phyloP scores from a whole-genome alignment of 768 basidiomycete species.

The Tephrocybe sp. region DNA sequence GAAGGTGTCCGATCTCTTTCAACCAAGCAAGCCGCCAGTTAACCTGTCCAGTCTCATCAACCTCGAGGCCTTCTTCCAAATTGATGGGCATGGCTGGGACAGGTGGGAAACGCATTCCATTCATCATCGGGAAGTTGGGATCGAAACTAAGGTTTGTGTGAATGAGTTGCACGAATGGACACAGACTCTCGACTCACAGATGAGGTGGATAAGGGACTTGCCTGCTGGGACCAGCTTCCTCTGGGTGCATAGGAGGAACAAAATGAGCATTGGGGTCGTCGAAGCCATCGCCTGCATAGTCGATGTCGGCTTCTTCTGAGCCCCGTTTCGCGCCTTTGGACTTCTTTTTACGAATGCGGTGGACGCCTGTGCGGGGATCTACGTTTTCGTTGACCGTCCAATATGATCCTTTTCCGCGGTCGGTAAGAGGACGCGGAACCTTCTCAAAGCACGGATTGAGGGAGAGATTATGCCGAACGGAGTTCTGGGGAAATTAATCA shows the following conservation, averaged over 20 bases:
- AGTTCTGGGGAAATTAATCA: conserved; percentile 54
- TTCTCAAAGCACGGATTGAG: conserved; percentile 91
- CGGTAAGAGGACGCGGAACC: conserved; percentile 86
- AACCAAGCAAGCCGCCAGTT: conserved; percentile 80
- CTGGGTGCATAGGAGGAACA: conserved; percentile 54
- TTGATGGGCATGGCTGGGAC: conserved; percentile 55
- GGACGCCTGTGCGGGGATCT: conserved; percentile 85
- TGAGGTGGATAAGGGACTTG: conserved; percentile 58
- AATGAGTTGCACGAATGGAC: not conserved
- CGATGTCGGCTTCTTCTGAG: conserved; percentile 61
- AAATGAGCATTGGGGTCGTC: conserved; percentile 57
- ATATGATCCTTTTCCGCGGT: conserved; percentile 87
- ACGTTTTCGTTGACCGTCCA: conserved; percentile 93
- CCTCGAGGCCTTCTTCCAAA: conserved; percentile 62
- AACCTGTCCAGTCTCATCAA: conserved; percentile 77
- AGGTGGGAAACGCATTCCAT: conserved; percentile 63
- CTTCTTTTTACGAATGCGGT: conserved; percentile 87
- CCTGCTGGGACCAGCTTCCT: conserved; percentile 60
- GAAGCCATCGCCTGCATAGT: conserved; percentile 59
- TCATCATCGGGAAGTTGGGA: conserved; percentile 68
- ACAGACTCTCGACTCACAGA: conserved; percentile 40
- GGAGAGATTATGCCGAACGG: conserved; percentile 87
- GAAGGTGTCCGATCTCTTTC: conserved; percentile 74
- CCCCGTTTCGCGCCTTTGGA: conserved; percentile 53
- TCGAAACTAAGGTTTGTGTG: conserved; percentile 54